A percentile compares a stretch with the other conserved stretches of the same genome.
Conservation (phyloP, 768 basidiomycete species). For the Xerocomellus dryophilus region DNA sequence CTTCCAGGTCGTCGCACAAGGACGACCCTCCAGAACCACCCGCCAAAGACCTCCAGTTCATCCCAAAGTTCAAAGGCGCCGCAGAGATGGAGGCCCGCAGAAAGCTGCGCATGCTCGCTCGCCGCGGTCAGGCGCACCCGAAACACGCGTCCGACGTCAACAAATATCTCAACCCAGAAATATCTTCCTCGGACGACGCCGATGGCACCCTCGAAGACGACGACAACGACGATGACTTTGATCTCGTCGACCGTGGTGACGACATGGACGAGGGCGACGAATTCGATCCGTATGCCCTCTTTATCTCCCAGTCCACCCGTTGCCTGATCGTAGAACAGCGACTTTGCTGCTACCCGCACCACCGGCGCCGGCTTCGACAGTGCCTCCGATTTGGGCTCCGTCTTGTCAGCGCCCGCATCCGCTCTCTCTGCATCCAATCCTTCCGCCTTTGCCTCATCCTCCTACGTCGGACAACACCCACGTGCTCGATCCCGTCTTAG, state of each 20-base stretch:
- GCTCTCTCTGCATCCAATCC: constrained; percentile 53
- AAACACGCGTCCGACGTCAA: constrained; percentile 23
- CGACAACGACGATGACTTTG: constrained; percentile 50
- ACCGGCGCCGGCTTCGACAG: constrained; percentile 52
- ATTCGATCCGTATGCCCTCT: constrained; percentile 69
- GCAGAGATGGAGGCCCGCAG: constrained; percentile 84
- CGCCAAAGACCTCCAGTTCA: constrained; percentile 55
- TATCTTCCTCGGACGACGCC: constrained; percentile 52
- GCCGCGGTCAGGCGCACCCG: constrained; percentile 38
- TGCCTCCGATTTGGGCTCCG: constrained; percentile 59
- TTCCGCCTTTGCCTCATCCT: constrained; percentile 49
- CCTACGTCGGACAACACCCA: constrained; percentile 35
- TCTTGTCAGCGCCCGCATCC: constrained; percentile 51
- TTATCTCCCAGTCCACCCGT: not conserved
- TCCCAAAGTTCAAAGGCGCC: constrained; percentile 77
- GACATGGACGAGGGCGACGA: constrained; percentile 68
- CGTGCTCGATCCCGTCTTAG: constrained; percentile 52
- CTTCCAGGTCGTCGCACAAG: too few relatives aligned
- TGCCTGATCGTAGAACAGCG: constrained; percentile 38
- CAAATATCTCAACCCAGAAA: constrained; percentile 45
- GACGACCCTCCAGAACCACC: constrained; percentile 35
- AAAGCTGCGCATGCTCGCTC: constrained; percentile 61
- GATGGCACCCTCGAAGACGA: constrained; percentile 47
- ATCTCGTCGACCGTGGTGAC: constrained; percentile 44
- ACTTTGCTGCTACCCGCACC: constrained; percentile 63